These are phyloP conservation scores for Bondarzewia mesenterica DNA, from an alignment of 1,284 basidiomycete genomes.

Conservation along the genomic window DNA sequence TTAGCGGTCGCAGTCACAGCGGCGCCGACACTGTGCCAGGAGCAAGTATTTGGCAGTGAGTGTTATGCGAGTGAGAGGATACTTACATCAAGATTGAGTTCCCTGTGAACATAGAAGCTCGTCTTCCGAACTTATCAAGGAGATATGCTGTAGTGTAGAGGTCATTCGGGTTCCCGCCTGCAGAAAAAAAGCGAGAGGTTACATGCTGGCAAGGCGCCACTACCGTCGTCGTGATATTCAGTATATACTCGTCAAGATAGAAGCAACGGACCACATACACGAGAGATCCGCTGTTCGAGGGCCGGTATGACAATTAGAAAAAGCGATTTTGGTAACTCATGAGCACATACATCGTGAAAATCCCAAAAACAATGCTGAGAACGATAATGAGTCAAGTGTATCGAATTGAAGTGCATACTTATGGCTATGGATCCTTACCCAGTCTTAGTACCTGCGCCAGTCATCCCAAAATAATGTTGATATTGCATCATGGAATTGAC, in stretches of 20 bases:
- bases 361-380: constrained; percentile 43
- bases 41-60: neutral
- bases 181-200: constrained; percentile 11
- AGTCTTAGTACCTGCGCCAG: constrained; percentile 33
- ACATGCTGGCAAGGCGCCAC: constrained; percentile 40
- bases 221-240: no score
- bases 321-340: constrained; percentile 5
- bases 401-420: no score
- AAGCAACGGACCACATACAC: constrained; percentile 1
- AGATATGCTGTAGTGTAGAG: constrained; percentile 29
- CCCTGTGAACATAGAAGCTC: constrained; percentile 44
- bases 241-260: no score
- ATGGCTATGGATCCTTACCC: no score
- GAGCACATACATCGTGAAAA: constrained; percentile 38
- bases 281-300: constrained; percentile 2
- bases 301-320: neutral
- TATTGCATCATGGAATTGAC: constrained; percentile 46
- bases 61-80: neutral
- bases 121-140: constrained; percentile 44
- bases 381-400: constrained; percentile 1
- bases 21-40: constrained; percentile 36
- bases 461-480: constrained; percentile 39
- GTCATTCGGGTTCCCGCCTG: neutral
- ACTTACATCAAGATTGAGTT: constrained; percentile 38
- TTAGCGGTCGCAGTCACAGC: constrained; percentile 39